Conservation (phyloP, 2,329 filamentous ascomycete genomes). For the Phyllosticta citribraziliensis region DNA sequence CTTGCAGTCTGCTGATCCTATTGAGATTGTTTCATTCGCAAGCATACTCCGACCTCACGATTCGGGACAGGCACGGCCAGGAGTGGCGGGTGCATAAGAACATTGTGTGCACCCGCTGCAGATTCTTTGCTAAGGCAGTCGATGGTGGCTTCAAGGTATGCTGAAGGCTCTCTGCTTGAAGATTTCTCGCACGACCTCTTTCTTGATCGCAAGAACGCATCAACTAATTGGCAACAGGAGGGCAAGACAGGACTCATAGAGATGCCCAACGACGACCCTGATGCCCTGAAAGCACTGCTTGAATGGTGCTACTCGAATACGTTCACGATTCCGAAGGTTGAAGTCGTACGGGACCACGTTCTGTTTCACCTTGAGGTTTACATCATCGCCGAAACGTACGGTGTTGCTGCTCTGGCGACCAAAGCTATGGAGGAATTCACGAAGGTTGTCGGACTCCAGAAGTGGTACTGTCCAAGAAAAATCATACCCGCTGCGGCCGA, state of each 20-base stretch:
- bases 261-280: constrained; percentile 57
- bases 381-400: not conserved
- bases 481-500: not conserved
- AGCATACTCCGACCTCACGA: not conserved
- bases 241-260: constrained; percentile 40
- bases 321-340: too few species aligned
- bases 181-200: not conserved
- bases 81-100: not conserved
- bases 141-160: not conserved
- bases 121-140: constrained; percentile 1
- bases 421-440: not conserved
- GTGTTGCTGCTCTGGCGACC: not conserved
- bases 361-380: not conserved
- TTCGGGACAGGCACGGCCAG: not conserved
- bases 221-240: not conserved
- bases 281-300: constrained; percentile 68
- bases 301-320: too few species aligned
- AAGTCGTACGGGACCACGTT: not conserved
- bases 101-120: not conserved
- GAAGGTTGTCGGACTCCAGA: not conserved
- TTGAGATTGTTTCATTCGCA: not conserved
- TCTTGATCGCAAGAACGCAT: too few species aligned
- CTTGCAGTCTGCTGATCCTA: not conserved
- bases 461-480: not conserved
- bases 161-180: not conserved